Evolutionary conservation across 495 filamentous ascomycete genomes (phyloP).

Genomic region (Xylaria intraflava): DNA sequence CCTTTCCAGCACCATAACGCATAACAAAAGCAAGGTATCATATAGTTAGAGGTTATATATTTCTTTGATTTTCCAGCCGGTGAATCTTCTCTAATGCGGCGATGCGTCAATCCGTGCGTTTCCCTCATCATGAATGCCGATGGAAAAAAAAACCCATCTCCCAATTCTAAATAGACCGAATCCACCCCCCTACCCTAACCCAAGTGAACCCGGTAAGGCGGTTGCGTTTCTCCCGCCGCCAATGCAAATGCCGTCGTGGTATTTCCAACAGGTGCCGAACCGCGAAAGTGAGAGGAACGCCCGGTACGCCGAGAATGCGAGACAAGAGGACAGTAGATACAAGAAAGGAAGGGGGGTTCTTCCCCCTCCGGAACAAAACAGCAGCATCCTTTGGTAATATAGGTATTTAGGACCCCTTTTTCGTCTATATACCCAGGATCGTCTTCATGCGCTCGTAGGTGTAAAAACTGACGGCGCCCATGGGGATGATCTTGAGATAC

Average conservation of each 20-base stretch:
- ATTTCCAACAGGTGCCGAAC: background rate
- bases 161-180: too few species aligned
- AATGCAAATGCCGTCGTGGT: background rate
- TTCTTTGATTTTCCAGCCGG: too few species aligned
- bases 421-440: slow-evolving; percentile 58
- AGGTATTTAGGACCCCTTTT: too few species aligned
- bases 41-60: too few species aligned
- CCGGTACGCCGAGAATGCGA: slow-evolving; percentile 13
- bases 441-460: slow-evolving; percentile 77
- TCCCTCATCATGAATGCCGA: too few species aligned
- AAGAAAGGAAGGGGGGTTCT: background rate
- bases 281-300: slow-evolving; percentile 3
- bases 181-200: background rate
- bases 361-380: too few species aligned
- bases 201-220: background rate
- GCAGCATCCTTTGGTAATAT: too few species aligned
- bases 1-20: too few species aligned
- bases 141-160: too few species aligned
- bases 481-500: slow-evolving; percentile 88
- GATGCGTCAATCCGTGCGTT: too few species aligned
- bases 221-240: background rate
- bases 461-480: slow-evolving; percentile 73
- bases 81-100: too few species aligned
- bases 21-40: too few species aligned
- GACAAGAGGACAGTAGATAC: background rate